phyloP scores from a whole-genome alignment of 495 filamentous ascomycete species.

The Sordaria brevicollis region DNA sequence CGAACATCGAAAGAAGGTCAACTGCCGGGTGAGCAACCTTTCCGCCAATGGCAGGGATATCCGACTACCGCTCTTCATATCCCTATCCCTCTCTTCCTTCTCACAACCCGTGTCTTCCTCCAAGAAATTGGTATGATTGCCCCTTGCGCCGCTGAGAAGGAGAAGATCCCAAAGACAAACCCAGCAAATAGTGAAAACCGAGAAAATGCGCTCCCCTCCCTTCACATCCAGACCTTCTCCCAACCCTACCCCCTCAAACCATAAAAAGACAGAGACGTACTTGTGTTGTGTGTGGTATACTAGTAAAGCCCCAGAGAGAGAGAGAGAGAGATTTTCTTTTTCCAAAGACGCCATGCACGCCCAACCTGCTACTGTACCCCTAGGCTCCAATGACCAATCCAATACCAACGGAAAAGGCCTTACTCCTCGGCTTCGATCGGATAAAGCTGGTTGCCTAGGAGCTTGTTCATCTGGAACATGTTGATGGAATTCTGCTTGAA shows the following conservation, averaged over 20 bases:
- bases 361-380: not conserved
- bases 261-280: not conserved
- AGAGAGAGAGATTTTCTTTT: too few species aligned
- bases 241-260: not conserved
- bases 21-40: not conserved
- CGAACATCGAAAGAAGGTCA: not conserved
- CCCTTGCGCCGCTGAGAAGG: not conserved
- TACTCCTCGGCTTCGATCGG: slow-evolving; percentile 29
- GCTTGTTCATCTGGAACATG: slow-evolving; percentile 95
- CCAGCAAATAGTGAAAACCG: not conserved
- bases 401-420: not conserved
- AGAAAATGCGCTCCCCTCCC: not conserved
- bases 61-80: not conserved
- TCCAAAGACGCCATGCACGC: slow-evolving; percentile 21
- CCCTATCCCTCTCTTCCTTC: not conserved
- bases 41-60: not conserved
- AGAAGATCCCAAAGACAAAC: not conserved
- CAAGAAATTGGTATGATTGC: not conserved
- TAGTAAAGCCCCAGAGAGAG: slow-evolving; percentile 2
- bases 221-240: not conserved
- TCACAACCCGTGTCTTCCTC: not conserved
- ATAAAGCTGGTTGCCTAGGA: slow-evolving; percentile 45
- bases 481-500: slow-evolving; percentile 87
- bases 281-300: not conserved
- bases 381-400: not conserved